phyloP scores from a whole-genome alignment of 2,329 filamentous ascomycete genomes.

The Ophiostoma novo-ulmi region DNA sequence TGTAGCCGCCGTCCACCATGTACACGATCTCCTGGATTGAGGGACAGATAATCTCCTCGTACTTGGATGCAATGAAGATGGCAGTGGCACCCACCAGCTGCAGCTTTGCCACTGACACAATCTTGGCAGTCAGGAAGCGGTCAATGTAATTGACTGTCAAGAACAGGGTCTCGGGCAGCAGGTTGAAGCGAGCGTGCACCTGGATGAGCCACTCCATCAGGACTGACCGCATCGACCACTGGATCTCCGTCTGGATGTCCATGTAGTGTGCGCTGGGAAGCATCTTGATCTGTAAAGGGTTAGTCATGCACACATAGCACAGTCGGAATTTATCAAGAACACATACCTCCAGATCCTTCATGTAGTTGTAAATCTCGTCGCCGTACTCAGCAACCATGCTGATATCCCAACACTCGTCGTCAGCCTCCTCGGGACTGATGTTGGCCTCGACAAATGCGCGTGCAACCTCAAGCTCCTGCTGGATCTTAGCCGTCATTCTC shows the following conservation, averaged over 20 bases:
- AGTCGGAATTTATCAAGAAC: conserved; percentile 25
- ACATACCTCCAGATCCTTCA: conserved; percentile 71
- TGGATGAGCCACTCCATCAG: conserved; percentile 98
- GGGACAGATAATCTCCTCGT: conserved; percentile 97
- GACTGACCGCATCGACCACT: conserved; percentile 97
- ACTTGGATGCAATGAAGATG: conserved; percentile 93
- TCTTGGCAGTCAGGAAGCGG: conserved; percentile 88
- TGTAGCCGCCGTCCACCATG: conserved; percentile 95
- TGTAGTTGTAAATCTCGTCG: conserved; percentile 91
- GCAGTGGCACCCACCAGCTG: conserved; percentile 95
- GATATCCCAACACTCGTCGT: conserved; percentile 87
- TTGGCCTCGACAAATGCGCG: conserved; percentile 62
- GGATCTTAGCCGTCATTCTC: conserved; percentile 60
- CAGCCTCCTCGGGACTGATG: conserved; percentile 66
- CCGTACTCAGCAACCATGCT: conserved; percentile 98
- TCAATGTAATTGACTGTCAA: conserved; percentile 96
- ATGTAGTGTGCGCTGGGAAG: conserved; percentile 90
- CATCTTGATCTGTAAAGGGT: conserved; percentile 33
- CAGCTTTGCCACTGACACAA: conserved; percentile 89
- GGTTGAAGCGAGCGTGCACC: conserved; percentile 83
- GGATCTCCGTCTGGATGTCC: conserved; percentile 93
- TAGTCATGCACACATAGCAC: background rate
- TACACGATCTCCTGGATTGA: conserved; percentile 93
- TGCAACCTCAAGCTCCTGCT: conserved; percentile 65
- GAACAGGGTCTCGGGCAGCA: conserved; percentile 92